Evolutionary conservation across 768 basidiomycete genomes (phyloP).

Genomic region (Dentipellis fragilis): DNA sequence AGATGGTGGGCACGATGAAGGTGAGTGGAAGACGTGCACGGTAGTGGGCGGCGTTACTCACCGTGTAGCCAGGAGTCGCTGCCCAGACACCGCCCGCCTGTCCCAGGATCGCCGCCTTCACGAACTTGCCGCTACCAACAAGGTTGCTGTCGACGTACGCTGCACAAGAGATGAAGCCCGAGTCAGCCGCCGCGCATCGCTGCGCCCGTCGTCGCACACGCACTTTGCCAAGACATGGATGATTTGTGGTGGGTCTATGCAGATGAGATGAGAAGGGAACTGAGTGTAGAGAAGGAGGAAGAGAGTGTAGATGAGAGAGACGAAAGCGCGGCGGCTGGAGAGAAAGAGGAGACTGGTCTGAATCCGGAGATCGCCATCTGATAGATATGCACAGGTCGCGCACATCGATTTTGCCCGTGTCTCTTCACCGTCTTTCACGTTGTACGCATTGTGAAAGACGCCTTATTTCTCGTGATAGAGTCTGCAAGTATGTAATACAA

Average conservation of each 20-base stretch:
- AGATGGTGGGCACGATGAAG: background rate
- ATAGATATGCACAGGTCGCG: background rate
- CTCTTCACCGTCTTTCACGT: too few relatives aligned
- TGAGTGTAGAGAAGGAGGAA: too few relatives aligned
- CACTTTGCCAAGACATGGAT: constrained; percentile 15
- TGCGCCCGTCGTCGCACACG: background rate
- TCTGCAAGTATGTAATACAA: too few relatives aligned
- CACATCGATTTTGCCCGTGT: background rate
- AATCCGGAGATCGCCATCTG: constrained; percentile 1
- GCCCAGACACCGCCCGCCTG: constrained; percentile 75
- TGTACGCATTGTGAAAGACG: too few relatives aligned
- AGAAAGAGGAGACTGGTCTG: background rate
- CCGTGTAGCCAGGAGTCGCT: constrained; percentile 42
- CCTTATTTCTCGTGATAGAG: too few relatives aligned
- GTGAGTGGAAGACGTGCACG: background rate
- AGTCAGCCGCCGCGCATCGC: background rate
- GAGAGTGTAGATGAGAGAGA: constrained; percentile 1
- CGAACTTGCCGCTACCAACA: constrained; percentile 62
- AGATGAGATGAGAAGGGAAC: too few relatives aligned
- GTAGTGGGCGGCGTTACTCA: constrained; percentile 23
- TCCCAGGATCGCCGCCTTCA: constrained; percentile 70
- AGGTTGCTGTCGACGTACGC: constrained; percentile 80
- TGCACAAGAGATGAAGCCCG: constrained; percentile 19
- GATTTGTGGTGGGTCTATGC: background rate
- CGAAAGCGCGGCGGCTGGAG: background rate